These are phyloP conservation scores for Tulasnella sp. DNA, from an alignment of 768 basidiomycete species.

Conservation along the genomic window DNA sequence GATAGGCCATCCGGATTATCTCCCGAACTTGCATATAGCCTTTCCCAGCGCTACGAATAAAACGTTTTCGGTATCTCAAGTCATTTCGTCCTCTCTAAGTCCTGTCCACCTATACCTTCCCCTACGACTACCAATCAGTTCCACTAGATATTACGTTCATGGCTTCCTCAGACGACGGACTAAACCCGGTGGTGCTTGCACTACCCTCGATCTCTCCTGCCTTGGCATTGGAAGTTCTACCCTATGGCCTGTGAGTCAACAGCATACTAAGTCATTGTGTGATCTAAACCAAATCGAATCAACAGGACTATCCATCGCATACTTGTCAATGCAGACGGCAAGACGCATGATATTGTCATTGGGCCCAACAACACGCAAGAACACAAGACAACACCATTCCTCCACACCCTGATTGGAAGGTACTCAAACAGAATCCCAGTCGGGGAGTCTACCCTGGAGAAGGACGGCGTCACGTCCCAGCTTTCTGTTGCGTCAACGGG, in stretches of 20 bases:
- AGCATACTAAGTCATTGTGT: slow-evolving; percentile 12
- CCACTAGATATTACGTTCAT: too few relatives aligned
- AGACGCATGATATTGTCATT: slow-evolving; percentile 70
- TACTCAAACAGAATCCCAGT: slow-evolving; percentile 60
- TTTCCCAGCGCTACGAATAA: too few relatives aligned
- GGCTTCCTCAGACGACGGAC: too few relatives aligned
- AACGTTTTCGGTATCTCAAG: too few relatives aligned
- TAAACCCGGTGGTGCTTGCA: slow-evolving; percentile 34
- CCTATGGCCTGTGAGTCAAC: slow-evolving; percentile 7
- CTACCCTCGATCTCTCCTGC: slow-evolving; percentile 47
- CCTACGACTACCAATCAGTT: too few relatives aligned
- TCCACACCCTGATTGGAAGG: slow-evolving; percentile 61
- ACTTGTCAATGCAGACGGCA: slow-evolving; percentile 53
- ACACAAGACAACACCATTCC: slow-evolving; percentile 48
- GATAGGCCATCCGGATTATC: neutral
- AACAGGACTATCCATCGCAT: slow-evolving; percentile 60
- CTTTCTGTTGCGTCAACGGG: slow-evolving; percentile 37
- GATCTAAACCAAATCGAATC: slow-evolving; percentile 40
- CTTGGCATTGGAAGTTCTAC: slow-evolving; percentile 48
- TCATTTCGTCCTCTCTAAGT: too few relatives aligned
- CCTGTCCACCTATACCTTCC: too few relatives aligned
- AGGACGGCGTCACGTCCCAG: slow-evolving; percentile 40
- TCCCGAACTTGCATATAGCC: neutral
- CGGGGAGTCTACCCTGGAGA: slow-evolving; percentile 42
- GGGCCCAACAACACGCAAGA: slow-evolving; percentile 55